These are phyloP conservation scores for Alternaria sp. DNA, from an alignment of 2,329 filamentous ascomycete genomes.

Conservation along the genomic window DNA sequence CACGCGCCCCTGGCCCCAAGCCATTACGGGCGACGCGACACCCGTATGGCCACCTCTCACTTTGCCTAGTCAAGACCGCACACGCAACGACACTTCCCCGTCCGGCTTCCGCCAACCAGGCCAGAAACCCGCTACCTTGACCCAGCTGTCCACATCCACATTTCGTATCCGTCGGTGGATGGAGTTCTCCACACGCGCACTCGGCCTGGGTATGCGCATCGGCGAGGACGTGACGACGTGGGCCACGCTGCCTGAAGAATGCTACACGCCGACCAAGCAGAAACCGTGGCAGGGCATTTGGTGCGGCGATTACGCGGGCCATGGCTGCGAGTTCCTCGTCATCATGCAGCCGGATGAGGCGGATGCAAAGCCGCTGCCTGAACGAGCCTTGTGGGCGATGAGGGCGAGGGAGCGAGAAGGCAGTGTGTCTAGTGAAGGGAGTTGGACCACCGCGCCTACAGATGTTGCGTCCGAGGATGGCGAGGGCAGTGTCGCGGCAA, in stretches of 20 bases:
- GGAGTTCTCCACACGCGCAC: constrained; percentile 62
- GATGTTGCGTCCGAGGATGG: constrained; percentile 22
- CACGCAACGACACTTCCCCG: constrained; percentile 59
- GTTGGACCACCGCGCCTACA: constrained; percentile 45
- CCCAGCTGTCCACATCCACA: constrained; percentile 71
- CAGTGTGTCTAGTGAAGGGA: constrained; percentile 41
- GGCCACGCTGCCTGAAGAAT: constrained; percentile 75
- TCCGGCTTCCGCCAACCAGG: constrained; percentile 55
- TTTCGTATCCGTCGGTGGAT: constrained; percentile 84
- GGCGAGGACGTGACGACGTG: constrained; percentile 67
- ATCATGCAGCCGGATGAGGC: constrained; percentile 75
- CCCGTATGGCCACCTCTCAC: constrained; percentile 77
- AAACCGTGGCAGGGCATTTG: constrained; percentile 92
- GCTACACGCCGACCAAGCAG: constrained; percentile 81
- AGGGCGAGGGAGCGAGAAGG: constrained; percentile 34
- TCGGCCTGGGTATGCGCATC: constrained; percentile 51
- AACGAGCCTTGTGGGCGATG: constrained; percentile 42
- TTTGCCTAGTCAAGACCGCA: constrained; percentile 71
- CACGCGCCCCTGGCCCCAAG: constrained; percentile 61
- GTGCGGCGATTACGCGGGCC: constrained; percentile 87
- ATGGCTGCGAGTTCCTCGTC: constrained; percentile 89
- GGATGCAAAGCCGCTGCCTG: constrained; percentile 49
- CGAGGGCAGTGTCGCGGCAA: constrained; percentile 17
- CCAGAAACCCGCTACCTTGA: constrained; percentile 61
- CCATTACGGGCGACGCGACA: constrained; percentile 48